Evolutionary conservation across 768 basidiomycete genomes (phyloP).

Genomic region (Goffeauzyma gilvescens): DNA sequence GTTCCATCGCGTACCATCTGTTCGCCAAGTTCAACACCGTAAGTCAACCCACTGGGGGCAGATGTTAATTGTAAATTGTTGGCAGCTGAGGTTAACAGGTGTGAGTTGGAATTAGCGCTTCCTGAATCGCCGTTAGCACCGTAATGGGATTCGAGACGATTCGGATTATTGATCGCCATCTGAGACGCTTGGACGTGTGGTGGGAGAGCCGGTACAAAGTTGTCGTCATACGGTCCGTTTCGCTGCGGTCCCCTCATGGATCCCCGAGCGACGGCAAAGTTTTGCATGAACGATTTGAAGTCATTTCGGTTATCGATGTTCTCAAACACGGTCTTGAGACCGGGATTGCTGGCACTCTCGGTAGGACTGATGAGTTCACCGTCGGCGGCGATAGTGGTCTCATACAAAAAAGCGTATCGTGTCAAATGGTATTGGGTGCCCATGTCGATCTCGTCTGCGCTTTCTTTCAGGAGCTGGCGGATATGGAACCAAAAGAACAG

Average conservation of each 20-base stretch:
- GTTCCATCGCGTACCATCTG: slow-evolving; percentile 80
- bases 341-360: slow-evolving; percentile 31
- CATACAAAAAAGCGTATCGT: slow-evolving; percentile 82
- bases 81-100: slow-evolving; percentile 13
- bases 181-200: slow-evolving; percentile 23
- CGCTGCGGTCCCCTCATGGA: slow-evolving; percentile 51
- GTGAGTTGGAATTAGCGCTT: no score
- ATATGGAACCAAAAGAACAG: no score
- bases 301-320: slow-evolving; percentile 84
- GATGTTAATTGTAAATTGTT: no score
- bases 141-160: no score
- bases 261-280: slow-evolving; percentile 79
- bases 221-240: slow-evolving; percentile 77
- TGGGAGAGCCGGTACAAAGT: slow-evolving; percentile 47
- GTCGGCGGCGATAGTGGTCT: slow-evolving; percentile 59
- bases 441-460: slow-evolving; percentile 84
- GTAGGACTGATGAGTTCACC: slow-evolving; percentile 18
- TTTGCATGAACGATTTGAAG: slow-evolving; percentile 93
- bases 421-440: slow-evolving; percentile 96
- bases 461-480: slow-evolving; percentile 76
- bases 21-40: slow-evolving; percentile 77
- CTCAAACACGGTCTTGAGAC: slow-evolving; percentile 71
- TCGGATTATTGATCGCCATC: no score
- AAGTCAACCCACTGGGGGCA: slow-evolving; percentile 39
- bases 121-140: no score